Evolutionary conservation across 2,329 filamentous ascomycete genomes (phyloP).

Genomic region (Metarhizium robertsii): DNA sequence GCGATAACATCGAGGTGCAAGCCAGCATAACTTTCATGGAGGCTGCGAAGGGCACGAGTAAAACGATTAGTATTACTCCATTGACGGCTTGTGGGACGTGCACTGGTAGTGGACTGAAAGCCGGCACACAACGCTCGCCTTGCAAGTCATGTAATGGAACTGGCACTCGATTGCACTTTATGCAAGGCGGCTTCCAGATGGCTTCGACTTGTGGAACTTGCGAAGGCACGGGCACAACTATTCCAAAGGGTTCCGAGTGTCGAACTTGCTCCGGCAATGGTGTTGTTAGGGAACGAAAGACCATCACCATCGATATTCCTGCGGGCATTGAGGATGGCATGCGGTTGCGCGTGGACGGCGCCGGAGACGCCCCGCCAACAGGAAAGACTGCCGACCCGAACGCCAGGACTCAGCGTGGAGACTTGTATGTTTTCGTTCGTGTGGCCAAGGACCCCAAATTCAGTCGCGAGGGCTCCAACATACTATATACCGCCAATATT

Average conservation of each 20-base stretch:
- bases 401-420: slow-evolving; percentile 62
- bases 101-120: slow-evolving; percentile 72
- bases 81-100: slow-evolving; percentile 76
- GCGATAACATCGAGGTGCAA: slow-evolving; percentile 92
- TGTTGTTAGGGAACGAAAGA: slow-evolving; percentile 73
- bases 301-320: slow-evolving; percentile 83
- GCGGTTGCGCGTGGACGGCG: slow-evolving; percentile 74
- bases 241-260: slow-evolving; percentile 76
- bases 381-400: slow-evolving; percentile 57
- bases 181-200: slow-evolving; percentile 94
- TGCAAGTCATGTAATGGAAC: slow-evolving; percentile 81
- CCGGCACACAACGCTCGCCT: slow-evolving; percentile 60
- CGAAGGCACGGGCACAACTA: slow-evolving; percentile 65
- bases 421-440: slow-evolving; percentile 83
- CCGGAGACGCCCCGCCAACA: slow-evolving; percentile 78
- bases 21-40: slow-evolving; percentile 93
- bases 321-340: slow-evolving; percentile 95
- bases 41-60: slow-evolving; percentile 80
- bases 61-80: slow-evolving; percentile 81
- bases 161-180: slow-evolving; percentile 76
- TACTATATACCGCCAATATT: slow-evolving; percentile 84
- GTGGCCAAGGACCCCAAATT: slow-evolving; percentile 89
- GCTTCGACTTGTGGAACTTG: slow-evolving; percentile 79
- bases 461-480: slow-evolving; percentile 76
- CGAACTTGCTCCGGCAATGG: slow-evolving; percentile 71